Percentiles rank a stretch among this genome's conserved stretches.
Conservation (phyloP, 176 grass and related monocot genomes). For the Calamus simplicifolius region DNA sequence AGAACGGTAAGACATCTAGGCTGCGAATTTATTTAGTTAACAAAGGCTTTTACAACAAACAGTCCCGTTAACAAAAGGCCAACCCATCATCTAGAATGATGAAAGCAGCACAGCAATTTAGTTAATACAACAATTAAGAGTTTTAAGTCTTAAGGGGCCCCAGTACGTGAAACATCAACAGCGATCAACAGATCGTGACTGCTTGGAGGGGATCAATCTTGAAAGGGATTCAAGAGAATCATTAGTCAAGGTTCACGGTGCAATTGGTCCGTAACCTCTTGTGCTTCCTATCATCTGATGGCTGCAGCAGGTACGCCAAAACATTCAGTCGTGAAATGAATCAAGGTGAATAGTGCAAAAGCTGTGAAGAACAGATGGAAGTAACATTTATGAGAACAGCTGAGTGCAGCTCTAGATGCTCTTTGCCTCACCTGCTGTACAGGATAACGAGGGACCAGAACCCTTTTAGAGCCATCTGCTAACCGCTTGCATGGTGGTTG, state of each 20-base stretch:
- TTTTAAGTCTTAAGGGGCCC: no score
- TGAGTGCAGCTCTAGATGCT: no score
- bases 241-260: conserved; percentile 37
- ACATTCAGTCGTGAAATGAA: neutral
- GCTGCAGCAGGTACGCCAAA: conserved; percentile 1
- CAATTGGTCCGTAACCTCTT: conserved; percentile 20
- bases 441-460: conserved; percentile 63
- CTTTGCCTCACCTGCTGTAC: conserved; percentile 23
- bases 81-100: neutral
- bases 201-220: conserved; percentile 15
- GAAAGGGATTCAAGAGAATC: conserved; percentile 15
- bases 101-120: neutral
- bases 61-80: neutral
- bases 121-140: no score
- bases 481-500: conserved; percentile 53
- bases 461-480: conserved; percentile 76
- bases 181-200: conserved; percentile 8
- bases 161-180: no score
- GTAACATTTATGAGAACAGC: neutral
- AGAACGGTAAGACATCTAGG: neutral
- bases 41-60: conserved; percentile 1
- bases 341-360: neutral
- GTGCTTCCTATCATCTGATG: conserved; percentile 35
- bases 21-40: conserved; percentile 10
- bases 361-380: neutral